A percentile compares a stretch with the other conserved stretches of the same genome.
These are phyloP conservation scores for Claviceps monticola DNA, from an alignment of 2,329 filamentous ascomycete genomes.

Conservation along the genomic window DNA sequence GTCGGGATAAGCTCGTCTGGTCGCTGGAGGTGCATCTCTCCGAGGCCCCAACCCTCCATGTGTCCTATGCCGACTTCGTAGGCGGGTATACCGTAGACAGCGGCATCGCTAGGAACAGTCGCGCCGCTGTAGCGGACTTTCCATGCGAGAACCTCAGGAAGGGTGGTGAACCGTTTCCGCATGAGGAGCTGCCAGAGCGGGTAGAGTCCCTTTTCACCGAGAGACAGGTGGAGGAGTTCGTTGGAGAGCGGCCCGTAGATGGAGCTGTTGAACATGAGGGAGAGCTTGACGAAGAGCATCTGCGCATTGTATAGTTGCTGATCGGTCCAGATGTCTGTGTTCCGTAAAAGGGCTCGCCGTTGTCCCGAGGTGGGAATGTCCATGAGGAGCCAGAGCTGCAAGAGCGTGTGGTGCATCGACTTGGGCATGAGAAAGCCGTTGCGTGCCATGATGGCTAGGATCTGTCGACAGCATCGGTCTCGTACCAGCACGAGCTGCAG, in stretches of 20 bases:
- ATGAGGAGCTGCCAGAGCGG: conserved; percentile 47
- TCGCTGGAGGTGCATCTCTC: conserved; percentile 30
- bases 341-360: conserved; percentile 41
- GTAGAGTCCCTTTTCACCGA: conserved; percentile 43
- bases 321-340: conserved; percentile 40
- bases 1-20: conserved; percentile 45
- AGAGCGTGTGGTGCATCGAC: conserved; percentile 31
- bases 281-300: conserved; percentile 57
- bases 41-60: conserved; percentile 42
- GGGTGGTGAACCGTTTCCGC: conserved; percentile 34
- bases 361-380: conserved; percentile 45
- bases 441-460: conserved; percentile 45
- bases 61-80: conserved; percentile 37
- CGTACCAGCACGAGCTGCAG: conserved; percentile 51
- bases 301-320: conserved; percentile 46
- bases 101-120: conserved; percentile 10
- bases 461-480: conserved; percentile 42
- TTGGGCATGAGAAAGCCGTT: conserved; percentile 42
- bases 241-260: conserved; percentile 35
- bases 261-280: conserved; percentile 55
- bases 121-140: conserved; percentile 39
- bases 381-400: conserved; percentile 62
- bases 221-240: conserved; percentile 40
- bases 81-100: conserved; percentile 37
- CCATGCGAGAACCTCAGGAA: conserved; percentile 39